Base-by-base conservation (phyloP, 805 yeast species). In the Saturnispora quitensis region DNA sequence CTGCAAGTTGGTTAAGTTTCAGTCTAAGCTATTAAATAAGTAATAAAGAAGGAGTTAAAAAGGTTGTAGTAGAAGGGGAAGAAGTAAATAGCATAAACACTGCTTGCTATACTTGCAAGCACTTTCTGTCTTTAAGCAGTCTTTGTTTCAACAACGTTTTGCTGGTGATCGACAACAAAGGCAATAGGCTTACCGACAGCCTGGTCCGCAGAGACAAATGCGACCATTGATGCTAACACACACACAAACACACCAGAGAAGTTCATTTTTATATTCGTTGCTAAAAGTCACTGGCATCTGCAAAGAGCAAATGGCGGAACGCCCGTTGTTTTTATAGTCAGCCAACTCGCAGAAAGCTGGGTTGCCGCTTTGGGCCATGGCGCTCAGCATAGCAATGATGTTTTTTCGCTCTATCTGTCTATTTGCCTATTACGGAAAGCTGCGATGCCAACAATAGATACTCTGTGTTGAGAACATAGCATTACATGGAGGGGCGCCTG, bases 141-240 rank as follows among this genome's bases (percentile, higher is more conserved):
- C 35, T 53, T 49, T 22, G 50, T 52, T 24, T 62, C 62, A 27
- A 54, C 58, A 20, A 62, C 59, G 18, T 49, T 53, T n/a, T 56
- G 55, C 8, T 48, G 51, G 42, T 60, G 56, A 9, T 40, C 47
- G 22, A 58, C 50, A 43, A 55, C 40, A 27, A 61, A 58, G 34
- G 55, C 57, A 47, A 61, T 53, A 15, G 50, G 33, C 8, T 53
- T 33, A 33, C 55, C 45, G 7, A 55, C 48, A 22, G 53, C 46
- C 24, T 48, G 44, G 28, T 50, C 50, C 6, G 54, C 48, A 24
- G 53, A 40, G n/a, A 48, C 38, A 31, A 59, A 9, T 18, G 56
- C 42, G 28, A 48, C 40, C 25, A 55, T 43, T n/a, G 58, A 54
- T 43, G 57, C 56, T 18, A 47, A 40, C 3, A 40, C 15, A 20